Evolutionary conservation across 106 monocot genomes (phyloP).

Genomic region (Dactylorhiza incarnata): DNA sequence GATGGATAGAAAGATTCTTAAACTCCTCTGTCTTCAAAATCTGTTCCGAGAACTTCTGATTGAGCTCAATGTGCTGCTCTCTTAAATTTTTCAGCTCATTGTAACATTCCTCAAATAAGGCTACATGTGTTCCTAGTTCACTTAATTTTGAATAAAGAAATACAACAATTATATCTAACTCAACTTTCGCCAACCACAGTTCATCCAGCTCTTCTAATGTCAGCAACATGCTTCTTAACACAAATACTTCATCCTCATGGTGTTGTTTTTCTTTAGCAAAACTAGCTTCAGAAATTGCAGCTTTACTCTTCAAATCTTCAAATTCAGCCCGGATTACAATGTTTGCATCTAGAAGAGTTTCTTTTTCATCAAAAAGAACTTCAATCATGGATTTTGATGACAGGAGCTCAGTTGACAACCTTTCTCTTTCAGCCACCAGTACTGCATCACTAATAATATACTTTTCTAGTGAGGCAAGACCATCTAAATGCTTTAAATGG

Average conservation of each 20-base stretch:
- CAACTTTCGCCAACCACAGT: slow-evolving; percentile 41
- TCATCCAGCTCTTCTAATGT: slow-evolving; percentile 46
- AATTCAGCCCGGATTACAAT: slow-evolving; percentile 1
- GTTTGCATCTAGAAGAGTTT: slow-evolving; percentile 19
- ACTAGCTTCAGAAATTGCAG: slow-evolving; percentile 18
- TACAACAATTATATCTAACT: slow-evolving; percentile 37
- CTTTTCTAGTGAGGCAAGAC: slow-evolving; percentile 7
- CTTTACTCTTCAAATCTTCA: slow-evolving; percentile 22
- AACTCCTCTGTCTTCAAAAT: slow-evolving; percentile 90
- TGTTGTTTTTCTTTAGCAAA: slow-evolving; percentile 12
- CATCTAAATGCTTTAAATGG: slow-evolving; percentile 25
- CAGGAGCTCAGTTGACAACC: slow-evolving; percentile 21
- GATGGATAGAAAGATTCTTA: slow-evolving; percentile 75
- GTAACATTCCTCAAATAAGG: slow-evolving; percentile 29
- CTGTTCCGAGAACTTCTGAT: slow-evolving; percentile 69
- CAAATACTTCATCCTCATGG: slow-evolving; percentile 33
- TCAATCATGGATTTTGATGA: slow-evolving; percentile 26
- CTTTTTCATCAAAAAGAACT: slow-evolving; percentile 19
- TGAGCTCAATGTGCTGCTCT: slow-evolving; percentile 58
- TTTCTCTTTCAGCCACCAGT: slow-evolving; percentile 34
- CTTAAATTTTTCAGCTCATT: slow-evolving; percentile 38
- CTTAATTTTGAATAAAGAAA: slow-evolving; percentile 58
- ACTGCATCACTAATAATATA: slow-evolving; percentile 21
- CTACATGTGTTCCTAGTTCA: slow-evolving; percentile 41
- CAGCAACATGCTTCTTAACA: slow-evolving; percentile 26